Conservation (phyloP, 305 asterid species). For the Fraxinus paxiana region DNA sequence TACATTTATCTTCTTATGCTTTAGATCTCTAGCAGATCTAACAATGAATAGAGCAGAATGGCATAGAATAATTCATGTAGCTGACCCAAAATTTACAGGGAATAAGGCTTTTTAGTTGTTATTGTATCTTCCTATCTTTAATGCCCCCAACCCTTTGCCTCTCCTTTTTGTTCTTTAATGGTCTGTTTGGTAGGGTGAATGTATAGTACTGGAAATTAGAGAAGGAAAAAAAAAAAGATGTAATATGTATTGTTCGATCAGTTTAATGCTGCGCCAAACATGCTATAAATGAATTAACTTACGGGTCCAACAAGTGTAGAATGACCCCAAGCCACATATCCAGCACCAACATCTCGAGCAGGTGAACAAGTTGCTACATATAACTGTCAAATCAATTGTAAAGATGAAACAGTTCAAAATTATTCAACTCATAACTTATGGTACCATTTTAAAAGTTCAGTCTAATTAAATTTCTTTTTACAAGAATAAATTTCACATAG, state of each 20-base stretch:
- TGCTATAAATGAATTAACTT: slow-evolving; percentile 29
- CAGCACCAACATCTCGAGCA: slow-evolving; percentile 78
- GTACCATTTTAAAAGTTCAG: background rate
- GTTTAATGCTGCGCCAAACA: background rate
- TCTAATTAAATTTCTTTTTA: background rate
- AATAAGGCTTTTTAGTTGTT: background rate
- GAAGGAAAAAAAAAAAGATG: background rate
- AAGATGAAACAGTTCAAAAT: slow-evolving; percentile 3
- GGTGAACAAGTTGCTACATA: slow-evolving; percentile 93
- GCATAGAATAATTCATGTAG: background rate
- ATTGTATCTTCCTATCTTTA: background rate
- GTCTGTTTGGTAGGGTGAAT: background rate
- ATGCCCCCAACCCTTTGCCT: background rate
- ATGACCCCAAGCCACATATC: slow-evolving; percentile 94
- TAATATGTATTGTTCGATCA: background rate
- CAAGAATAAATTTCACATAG: background rate
- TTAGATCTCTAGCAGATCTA: background rate
- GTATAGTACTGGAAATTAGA: background rate
- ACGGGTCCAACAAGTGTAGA: slow-evolving; percentile 89
- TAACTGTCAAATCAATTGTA: slow-evolving; percentile 42
- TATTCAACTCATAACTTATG: background rate
- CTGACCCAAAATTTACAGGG: background rate
- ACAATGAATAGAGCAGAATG: background rate
- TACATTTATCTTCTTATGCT: background rate
- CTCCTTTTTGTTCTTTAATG: background rate